Conservation (phyloP, 106 monocot genomes). For the Dioscorea alata region DNA sequence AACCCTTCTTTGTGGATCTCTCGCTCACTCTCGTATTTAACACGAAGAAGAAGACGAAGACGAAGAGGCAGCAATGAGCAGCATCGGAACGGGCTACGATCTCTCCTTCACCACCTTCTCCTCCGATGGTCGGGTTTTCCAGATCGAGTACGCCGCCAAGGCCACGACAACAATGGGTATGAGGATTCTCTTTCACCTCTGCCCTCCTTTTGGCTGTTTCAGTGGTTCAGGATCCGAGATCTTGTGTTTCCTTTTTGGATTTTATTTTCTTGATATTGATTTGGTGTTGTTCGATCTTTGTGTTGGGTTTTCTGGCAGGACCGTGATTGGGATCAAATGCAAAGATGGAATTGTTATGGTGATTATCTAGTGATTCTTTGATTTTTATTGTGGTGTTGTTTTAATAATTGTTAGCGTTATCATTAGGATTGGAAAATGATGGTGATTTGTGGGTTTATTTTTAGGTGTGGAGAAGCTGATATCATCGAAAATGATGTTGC, state of each 20-base stretch:
- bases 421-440: neutral
- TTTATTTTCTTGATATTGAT: neutral
- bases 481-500: constrained; percentile 63
- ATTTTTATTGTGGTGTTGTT: neutral
- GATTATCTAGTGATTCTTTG: neutral
- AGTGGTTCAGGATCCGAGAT: too few species aligned
- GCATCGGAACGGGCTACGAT: constrained; percentile 98
- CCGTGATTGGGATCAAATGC: constrained; percentile 94
- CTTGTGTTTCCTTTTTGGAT: neutral
- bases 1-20: neutral
- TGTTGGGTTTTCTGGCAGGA: constrained; percentile 28
- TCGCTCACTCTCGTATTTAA: neutral
- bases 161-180: constrained; percentile 96
- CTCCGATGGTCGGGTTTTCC: constrained; percentile 92
- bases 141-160: constrained; percentile 97
- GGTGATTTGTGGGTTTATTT: neutral
- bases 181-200: neutral
- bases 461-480: constrained; percentile 76
- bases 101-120: constrained; percentile 96
- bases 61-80: constrained; percentile 50
- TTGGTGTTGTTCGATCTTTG: neutral
- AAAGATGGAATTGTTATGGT: constrained; percentile 97
- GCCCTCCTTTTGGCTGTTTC: neutral
- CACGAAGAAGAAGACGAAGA: too few species aligned
- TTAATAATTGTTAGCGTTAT: neutral